phyloP scores from a whole-genome alignment of 305 asterid species.

The Withania somnifera region DNA sequence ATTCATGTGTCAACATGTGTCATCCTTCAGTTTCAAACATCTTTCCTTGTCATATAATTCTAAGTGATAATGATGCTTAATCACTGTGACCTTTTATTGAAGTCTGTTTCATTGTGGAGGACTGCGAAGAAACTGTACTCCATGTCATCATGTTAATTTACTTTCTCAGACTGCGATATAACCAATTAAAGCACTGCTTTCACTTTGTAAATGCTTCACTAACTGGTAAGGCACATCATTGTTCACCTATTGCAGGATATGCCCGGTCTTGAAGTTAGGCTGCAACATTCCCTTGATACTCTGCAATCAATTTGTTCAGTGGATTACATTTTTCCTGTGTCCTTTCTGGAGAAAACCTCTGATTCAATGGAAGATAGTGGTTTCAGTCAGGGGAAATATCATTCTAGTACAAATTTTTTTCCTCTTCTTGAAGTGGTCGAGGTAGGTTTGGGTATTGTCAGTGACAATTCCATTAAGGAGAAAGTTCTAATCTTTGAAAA shows the following conservation, averaged over 20 bases:
- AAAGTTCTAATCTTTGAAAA: constrained; percentile 33
- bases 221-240: background rate
- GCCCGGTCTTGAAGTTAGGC: constrained; percentile 29
- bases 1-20: background rate
- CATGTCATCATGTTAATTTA: background rate
- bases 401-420: constrained; percentile 24
- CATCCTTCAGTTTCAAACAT: background rate
- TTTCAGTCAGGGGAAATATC: constrained; percentile 27
- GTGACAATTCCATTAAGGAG: constrained; percentile 22
- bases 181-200: background rate
- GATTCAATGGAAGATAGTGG: constrained; percentile 46
- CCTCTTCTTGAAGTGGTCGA: constrained; percentile 63
- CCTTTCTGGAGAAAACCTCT: constrained; percentile 31
- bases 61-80: background rate
- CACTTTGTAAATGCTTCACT: background rate
- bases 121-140: background rate
- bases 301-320: constrained; percentile 53
- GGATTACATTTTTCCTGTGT: constrained; percentile 33
- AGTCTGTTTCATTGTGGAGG: background rate
- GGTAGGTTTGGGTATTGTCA: constrained; percentile 38
- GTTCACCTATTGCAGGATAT: constrained; percentile 43
- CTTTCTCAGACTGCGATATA: background rate
- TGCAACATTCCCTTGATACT: constrained; percentile 40
- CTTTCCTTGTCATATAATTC: background rate
- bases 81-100: background rate